Base-by-base conservation (phyloP, 306 rosid species). In the Prunus kanzakura region DNA sequence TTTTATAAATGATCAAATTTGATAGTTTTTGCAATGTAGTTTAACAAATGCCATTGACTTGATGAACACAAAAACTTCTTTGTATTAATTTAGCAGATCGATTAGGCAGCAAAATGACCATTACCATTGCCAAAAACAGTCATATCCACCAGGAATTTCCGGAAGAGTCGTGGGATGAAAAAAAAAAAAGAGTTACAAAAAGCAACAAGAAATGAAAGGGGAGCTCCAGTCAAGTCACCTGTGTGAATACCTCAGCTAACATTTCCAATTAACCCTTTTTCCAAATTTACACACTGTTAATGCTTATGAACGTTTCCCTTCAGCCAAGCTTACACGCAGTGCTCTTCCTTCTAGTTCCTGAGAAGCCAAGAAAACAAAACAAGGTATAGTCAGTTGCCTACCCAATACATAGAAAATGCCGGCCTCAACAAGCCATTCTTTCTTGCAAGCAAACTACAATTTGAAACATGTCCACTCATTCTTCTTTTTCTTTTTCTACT, bases 281-380 rank as follows among this genome's bases (percentile, higher is more conserved):
- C 15, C 16, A 54, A 43, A 69, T 75, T 76, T 78, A 72, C 80
- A 30, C 75, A 30, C 75, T 63, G 43, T 38, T 38, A 38, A 64
- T 22, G 41, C 60, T 35, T 78, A 64, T 32, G 89, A 80, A 30
- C 88, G 89, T 75, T 87, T 89, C 51, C 99, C 99, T 89, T 92
- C 75, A n/a, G 98, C 99, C 85, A 96, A 81, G 82, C 93, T 88
- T 49, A 96, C 96, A 0, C 99, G 89, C 85, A 96, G 72, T 32
- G 85, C 84, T 45, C 98, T 80, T 71, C 98, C 98, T 75, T 92
- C 98, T 8, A 96, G 85, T 76, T 92, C 99, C 99, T 92, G 80
- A 72, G 47, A 72, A 69, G 29, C 72, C 38, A 82, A 74, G 22
- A 73, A 50, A 70, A 14, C 38, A 49, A 60, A 18, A 74, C 71